Percentiles rank a stretch among this genome's conserved stretches.
phyloP scores from a whole-genome alignment of 805 yeast genomes.

The Ogataea pignaliae region DNA sequence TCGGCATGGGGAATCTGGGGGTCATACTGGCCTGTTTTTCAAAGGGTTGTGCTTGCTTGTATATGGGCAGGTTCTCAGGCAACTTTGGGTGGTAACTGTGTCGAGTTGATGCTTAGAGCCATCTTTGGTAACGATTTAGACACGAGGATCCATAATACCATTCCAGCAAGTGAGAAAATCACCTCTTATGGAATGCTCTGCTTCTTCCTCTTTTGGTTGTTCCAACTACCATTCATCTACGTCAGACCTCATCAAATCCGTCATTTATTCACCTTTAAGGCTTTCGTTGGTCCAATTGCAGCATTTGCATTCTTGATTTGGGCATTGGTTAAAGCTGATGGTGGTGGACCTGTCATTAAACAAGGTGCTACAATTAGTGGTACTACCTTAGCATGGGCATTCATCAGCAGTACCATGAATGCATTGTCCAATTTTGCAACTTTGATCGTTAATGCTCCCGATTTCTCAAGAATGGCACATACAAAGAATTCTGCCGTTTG shows the following conservation, averaged over 20 bases:
- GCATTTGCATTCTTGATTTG: conserved; percentile 81
- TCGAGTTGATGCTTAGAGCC: conserved; percentile 69
- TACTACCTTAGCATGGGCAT: conserved; percentile 74
- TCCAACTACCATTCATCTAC: conserved; percentile 75
- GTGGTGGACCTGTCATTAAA: conserved; percentile 68
- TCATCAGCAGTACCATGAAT: conserved; percentile 72
- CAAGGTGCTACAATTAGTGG: conserved; percentile 52
- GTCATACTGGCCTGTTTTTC: conserved; percentile 81
- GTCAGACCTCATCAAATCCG: conserved; percentile 78
- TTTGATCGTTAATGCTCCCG: conserved; percentile 84
- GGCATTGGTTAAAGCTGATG: conserved; percentile 77
- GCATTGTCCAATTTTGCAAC: conserved; percentile 84
- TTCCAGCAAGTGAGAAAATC: conserved; percentile 39
- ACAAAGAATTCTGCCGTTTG: conserved; percentile 46
- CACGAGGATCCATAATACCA: conserved; percentile 57
- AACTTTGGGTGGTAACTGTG: conserved; percentile 81
- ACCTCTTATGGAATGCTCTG: conserved; percentile 70
- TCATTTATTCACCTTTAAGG: conserved; percentile 79
- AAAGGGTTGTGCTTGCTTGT: conserved; percentile 73
- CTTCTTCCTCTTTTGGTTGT: conserved; percentile 79
- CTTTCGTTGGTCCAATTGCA: conserved; percentile 74
- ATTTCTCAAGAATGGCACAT: conserved; percentile 78
- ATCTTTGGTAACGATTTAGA: conserved; percentile 68
- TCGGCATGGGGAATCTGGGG: conserved; percentile 86
- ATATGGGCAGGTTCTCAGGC: conserved; percentile 89